Evolutionary conservation across 2,329 filamentous ascomycete species (phyloP), one percentile per base, ranked within the genome.

Genomic region (Aspergillus proliferans): DNA sequence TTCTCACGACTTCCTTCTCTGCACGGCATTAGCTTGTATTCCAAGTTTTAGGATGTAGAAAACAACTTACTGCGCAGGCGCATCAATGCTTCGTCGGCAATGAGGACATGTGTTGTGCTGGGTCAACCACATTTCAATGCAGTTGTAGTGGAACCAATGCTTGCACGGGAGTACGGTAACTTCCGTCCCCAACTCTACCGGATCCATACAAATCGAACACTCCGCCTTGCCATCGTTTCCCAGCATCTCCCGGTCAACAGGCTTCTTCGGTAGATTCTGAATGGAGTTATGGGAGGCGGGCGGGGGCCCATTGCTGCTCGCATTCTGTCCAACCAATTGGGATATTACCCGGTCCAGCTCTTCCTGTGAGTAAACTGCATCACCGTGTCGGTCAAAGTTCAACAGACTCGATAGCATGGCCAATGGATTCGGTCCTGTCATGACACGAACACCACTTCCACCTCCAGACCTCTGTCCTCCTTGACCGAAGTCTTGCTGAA

Each of bases 191-290:
- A 87, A 63, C 22, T 81, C 77, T 53, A 94, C 85, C 24, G 87
- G 81, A 48, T 96, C 90, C 75, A 97, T 95, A 70, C 93, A 98
- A 50, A 98, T 95, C 33, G 88, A 91, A 67, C 93, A 98, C 63
- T 96, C 91, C 1, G 80, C 81, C 46, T 75, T 78, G 39, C 83
- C 85, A 50, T 86, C 87, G 4, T 73, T 70, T 6, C 79, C 80
- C 47, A 94, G 74, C 79, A 94, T 85, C 39, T 84, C 78, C 49
- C 79, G 73, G 45, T 88, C 81, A 2, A 93, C 75, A 40, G 80
- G 80, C 57, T 84, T 86, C 58, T 85, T 86, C 7, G 88, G 82
- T 4, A 98, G 73, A 3, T 80, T 78, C 22, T 80, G 77, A 47
- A 98, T 91, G 0, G 88, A 87, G 42, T 80, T 78, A 52, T 84